phyloP scores from a whole-genome alignment of 192 early-diverging fungal species.

The Backusella morwellensis region DNA sequence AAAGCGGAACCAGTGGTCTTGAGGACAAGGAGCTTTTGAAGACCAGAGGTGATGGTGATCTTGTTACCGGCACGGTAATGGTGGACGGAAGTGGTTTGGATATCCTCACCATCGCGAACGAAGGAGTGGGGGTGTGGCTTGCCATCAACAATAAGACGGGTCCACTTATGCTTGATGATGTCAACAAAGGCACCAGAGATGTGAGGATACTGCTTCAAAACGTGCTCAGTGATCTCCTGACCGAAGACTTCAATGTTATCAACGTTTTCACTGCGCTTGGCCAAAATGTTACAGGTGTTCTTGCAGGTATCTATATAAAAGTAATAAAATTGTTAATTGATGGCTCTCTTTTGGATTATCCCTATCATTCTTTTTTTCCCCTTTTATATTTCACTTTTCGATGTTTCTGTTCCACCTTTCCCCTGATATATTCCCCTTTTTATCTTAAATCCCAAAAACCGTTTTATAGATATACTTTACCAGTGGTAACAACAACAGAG shows the following conservation, averaged over 20 bases:
- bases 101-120: slow-evolving; percentile 67
- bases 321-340: background rate
- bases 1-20: slow-evolving; percentile 86
- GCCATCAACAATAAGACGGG: slow-evolving; percentile 62
- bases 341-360: background rate
- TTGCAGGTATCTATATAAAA: slow-evolving; percentile 59
- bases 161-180: slow-evolving; percentile 75
- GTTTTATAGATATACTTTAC: slow-evolving; percentile 19
- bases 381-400: background rate
- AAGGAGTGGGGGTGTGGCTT: slow-evolving; percentile 73
- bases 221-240: slow-evolving; percentile 62
- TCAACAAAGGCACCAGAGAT: slow-evolving; percentile 61
- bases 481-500: slow-evolving; percentile 69
- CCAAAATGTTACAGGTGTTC: slow-evolving; percentile 74
- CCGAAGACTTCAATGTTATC: slow-evolving; percentile 74
- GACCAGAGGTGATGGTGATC: slow-evolving; percentile 60
- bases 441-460: background rate
- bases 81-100: slow-evolving; percentile 58
- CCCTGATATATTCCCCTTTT: background rate
- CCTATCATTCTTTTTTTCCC: background rate
- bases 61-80: slow-evolving; percentile 41
- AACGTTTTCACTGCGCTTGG: slow-evolving; percentile 67
- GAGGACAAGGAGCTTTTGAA: slow-evolving; percentile 70
- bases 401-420: background rate
- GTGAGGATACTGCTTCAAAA: slow-evolving; percentile 72